phyloP scores from a whole-genome alignment of 371 early-diverging fungal genomes.

The Haplosporangium sp. region DNA sequence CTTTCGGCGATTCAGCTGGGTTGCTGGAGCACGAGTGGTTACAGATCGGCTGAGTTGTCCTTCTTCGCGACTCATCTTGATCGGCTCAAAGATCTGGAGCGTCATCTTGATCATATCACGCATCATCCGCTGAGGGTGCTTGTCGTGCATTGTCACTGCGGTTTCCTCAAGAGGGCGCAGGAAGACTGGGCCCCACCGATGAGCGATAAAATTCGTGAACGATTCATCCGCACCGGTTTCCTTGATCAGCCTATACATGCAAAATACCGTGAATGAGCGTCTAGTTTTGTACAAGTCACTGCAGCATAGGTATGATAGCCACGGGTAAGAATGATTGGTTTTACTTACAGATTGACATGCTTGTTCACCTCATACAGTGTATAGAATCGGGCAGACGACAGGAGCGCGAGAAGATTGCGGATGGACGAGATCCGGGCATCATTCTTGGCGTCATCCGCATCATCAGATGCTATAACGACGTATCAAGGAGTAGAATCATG shows the following conservation, averaged over 20 bases:
- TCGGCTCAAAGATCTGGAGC: slow-evolving; percentile 48
- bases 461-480: slow-evolving; percentile 35
- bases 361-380: slow-evolving; percentile 62
- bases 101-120: slow-evolving; percentile 63
- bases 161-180: slow-evolving; percentile 64
- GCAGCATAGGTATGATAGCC: no score
- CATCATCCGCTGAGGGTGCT: slow-evolving; percentile 61
- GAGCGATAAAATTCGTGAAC: slow-evolving; percentile 49
- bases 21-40: slow-evolving; percentile 33
- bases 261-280: not conserved
- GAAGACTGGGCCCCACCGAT: slow-evolving; percentile 66
- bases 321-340: no score
- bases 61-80: slow-evolving; percentile 49
- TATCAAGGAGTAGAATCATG: not conserved
- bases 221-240: slow-evolving; percentile 44
- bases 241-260: slow-evolving; percentile 31
- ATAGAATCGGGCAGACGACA: slow-evolving; percentile 65
- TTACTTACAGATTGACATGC: slow-evolving; percentile 58
- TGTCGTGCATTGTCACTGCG: slow-evolving; percentile 64
- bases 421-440: slow-evolving; percentile 59
- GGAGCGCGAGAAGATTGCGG: slow-evolving; percentile 67
- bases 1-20: slow-evolving; percentile 16
- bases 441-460: slow-evolving; percentile 59
- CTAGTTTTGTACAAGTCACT: no score
- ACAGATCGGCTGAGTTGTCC: slow-evolving; percentile 41